Evolutionary conservation across 1,139 yeast genomes (phyloP), one percentile per base, ranked within the genome.

Genomic region (Fermentozyma sake): DNA sequence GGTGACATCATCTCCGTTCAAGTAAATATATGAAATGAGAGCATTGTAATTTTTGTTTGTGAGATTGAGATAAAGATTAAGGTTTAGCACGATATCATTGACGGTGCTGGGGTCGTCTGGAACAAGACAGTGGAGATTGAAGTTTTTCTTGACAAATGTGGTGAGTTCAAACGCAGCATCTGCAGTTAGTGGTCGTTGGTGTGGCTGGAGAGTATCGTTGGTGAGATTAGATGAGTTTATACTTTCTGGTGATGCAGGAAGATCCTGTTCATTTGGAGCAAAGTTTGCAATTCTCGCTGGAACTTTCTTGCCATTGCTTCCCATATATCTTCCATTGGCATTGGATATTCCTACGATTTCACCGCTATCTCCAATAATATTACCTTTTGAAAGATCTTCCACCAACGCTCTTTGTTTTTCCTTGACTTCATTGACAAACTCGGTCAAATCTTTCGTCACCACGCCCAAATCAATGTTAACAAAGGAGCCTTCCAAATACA

Each of bases 401-500:
- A 34, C 26, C 16, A 37, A 23, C 9, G 14, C 5, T n/a, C 27
- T 29, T 21, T 42, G 46, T 14, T 30, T 23, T 9, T 20, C 25
- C 22, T 42, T 40, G 21, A 42, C 36, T 5, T 23, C 30, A 12
- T 25, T 31, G 20, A 41, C 29, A 41, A 61, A 44, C 16, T 50
- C 50, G 2, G 89, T 73, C 27, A 83, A 59, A 41, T 79, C 84
- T 18, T 73, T 47, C 17, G 89, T 76, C 28, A 79, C 66, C 8
- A 76, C 72, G 15, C 82, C 72, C 28, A 86, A 60, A 48, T 81
- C 85, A 16, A 79, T 60, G 38, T 74, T 71, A 20, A 77, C 68
- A 44, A 86, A 83, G 1, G 93, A 78, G 18, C 45, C 58, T 32
- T 52, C 58, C 18, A 76, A 48, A 24, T 55, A 56, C 14, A 58